Base-by-base conservation (phyloP, 2,329 filamentous ascomycete genomes). In the Trichophyton verrucosum region DNA sequence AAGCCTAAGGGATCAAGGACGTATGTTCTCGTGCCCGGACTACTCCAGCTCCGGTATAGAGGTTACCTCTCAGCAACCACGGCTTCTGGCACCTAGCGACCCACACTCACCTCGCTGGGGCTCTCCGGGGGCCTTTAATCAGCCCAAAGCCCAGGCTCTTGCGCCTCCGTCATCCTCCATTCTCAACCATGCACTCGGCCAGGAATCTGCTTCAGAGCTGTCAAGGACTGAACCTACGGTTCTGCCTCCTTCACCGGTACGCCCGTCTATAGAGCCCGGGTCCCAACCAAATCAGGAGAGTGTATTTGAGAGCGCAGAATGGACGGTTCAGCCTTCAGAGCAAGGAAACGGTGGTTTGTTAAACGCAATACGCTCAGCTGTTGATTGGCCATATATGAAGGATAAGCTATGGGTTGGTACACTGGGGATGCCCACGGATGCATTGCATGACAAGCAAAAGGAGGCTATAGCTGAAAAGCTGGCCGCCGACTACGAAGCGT, bases 381-480 rank as follows among this genome's bases (percentile, higher is more conserved):
- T 83, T 15, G 82, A 89, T 55, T 83, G 86, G 60, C 86, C 85
- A 20, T 81, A 82, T 63, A 76, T 90, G 8, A 80, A 82, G 20
- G 88, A 95, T 60, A 87, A 89, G 69, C 87, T 86, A n/a, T 95
- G 89, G 86, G 87, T 97, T 3, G 92, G 92, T 59, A 95, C 91
- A 0, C 76, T 97, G 49, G 94, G 92, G 20, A 96, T 96, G 84
- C 91, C 92, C 0, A 96, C 90, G 0, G 92, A 97, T 73, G 87
- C 86, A 6, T 79, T 97, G 24, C 84, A 86, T 47, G 83, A 85
- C 0, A 81, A 86, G 67, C 85, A 89, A 69, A 92, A 88, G 71
- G 81, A 87, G 61, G 88, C 92, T 59, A 96, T 97, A 64, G 85
- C 89, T 65, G 88, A 94, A 70, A 84, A 83, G 61, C 76, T 97